Conservation (phyloP, 164 flowering plant genomes). For the Sedum album region DNA sequence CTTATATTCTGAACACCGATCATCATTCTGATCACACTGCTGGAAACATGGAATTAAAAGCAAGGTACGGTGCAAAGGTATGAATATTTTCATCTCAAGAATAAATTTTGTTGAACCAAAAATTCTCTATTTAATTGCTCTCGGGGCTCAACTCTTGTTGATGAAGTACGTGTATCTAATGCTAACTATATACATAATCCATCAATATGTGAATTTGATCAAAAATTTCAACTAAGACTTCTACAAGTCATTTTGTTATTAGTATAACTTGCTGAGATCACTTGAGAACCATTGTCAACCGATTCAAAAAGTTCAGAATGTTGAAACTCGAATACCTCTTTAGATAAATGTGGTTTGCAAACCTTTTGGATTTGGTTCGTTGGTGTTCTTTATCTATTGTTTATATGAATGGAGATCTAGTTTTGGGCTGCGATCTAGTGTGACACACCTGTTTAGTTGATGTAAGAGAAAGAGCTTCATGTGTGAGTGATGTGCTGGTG, state of each 20-base stretch:
- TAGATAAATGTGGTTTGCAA: neutral
- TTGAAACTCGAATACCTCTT: neutral
- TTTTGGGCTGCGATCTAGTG: too few relatives aligned
- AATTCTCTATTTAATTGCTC: neutral
- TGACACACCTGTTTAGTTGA: too few relatives aligned
- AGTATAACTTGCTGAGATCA: neutral
- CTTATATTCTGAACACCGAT: constrained; percentile 84
- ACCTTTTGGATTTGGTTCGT: neutral
- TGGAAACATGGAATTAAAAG: constrained; percentile 83
- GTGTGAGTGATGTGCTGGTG: neutral
- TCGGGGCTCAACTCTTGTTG: neutral
- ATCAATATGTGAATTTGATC: neutral
- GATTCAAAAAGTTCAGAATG: neutral
- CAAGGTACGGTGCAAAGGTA: constrained; percentile 97
- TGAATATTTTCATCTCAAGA: constrained; percentile 12
- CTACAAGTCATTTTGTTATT: neutral
- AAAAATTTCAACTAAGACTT: neutral
- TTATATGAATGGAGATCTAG: too few relatives aligned
- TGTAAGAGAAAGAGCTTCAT: too few relatives aligned
- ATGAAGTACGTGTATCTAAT: neutral
- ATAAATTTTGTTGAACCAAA: too few relatives aligned
- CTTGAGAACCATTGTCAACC: neutral
- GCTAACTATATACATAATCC: neutral
- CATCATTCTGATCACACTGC: constrained; percentile 97
- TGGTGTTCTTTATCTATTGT: too few relatives aligned